phyloP scores from a whole-genome alignment of 2,329 filamentous ascomycete genomes.

The Amauroascus niger region DNA sequence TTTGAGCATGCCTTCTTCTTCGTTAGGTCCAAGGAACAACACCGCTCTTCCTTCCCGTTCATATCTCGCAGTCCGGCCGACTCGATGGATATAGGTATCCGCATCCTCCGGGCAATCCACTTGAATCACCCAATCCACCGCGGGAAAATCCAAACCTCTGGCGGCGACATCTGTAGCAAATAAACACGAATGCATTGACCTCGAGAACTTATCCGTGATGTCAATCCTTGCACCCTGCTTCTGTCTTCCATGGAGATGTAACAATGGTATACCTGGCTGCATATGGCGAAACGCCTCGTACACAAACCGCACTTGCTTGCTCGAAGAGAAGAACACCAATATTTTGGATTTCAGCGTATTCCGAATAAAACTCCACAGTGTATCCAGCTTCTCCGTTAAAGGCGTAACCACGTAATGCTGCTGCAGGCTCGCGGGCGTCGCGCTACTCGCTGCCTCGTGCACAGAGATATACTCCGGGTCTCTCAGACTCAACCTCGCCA shows the following conservation, averaged over 20 bases:
- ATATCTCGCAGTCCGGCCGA: conserved; percentile 89
- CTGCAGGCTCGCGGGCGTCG: conserved; percentile 74
- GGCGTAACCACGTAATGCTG: conserved; percentile 87
- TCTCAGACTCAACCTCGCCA: conserved; percentile 75
- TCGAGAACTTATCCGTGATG: conserved; percentile 73
- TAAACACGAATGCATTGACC: conserved; percentile 72
- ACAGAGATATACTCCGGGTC: conserved; percentile 94
- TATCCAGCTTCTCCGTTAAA: conserved; percentile 80
- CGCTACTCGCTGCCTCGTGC: conserved; percentile 67
- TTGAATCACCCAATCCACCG: conserved; percentile 98
- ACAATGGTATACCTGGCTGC: conserved; percentile 83
- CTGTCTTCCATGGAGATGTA: conserved; percentile 88
- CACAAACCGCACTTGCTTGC: conserved; percentile 92
- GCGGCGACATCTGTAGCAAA: conserved; percentile 95
- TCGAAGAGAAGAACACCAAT: conserved; percentile 86
- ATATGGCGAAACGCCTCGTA: conserved; percentile 89
- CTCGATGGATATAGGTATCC: conserved; percentile 95
- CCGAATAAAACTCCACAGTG: conserved; percentile 84
- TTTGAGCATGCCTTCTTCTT: conserved; percentile 84
- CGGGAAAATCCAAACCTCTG: conserved; percentile 86
- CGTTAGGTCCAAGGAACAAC: conserved; percentile 81
- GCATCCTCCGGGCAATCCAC: conserved; percentile 93
- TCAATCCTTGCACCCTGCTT: conserved; percentile 84
- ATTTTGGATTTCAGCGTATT: conserved; percentile 89
- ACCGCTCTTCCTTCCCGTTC: conserved; percentile 80